These are phyloP conservation scores for Termitomyces sp. DNA, from an alignment of 768 basidiomycete species.

Conservation along the genomic window DNA sequence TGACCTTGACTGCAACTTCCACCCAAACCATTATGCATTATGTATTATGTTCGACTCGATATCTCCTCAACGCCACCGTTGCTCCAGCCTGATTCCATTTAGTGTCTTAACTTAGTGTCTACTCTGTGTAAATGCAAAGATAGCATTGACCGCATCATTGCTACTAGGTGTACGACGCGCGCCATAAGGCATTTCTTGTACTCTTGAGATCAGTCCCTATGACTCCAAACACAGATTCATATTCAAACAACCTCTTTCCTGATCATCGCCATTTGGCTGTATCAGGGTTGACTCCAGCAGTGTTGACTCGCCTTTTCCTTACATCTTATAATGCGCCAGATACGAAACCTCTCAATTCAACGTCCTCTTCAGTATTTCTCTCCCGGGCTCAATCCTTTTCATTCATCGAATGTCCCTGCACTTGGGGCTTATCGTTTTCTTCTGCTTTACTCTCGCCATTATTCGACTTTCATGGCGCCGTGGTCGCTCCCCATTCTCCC, in stretches of 20 bases:
- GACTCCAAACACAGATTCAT: neutral
- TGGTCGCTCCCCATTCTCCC: constrained; percentile 4
- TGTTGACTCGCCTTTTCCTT: neutral
- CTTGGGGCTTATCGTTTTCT: constrained; percentile 4
- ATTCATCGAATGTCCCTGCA: neutral
- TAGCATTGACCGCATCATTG: neutral
- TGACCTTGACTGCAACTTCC: neutral
- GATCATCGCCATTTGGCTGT: constrained; percentile 1
- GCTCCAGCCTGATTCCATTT: no score
- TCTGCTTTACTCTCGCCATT: constrained; percentile 8
- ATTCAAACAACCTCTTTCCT: neutral
- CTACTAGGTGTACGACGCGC: neutral
- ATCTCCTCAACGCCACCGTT: neutral
- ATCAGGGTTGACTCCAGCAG: neutral
- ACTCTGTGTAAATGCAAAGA: neutral
- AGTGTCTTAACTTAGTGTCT: neutral
- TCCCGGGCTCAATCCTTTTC: neutral
- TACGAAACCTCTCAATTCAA: neutral
- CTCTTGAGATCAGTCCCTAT: neutral
- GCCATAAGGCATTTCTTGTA: neutral
- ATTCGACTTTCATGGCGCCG: neutral
- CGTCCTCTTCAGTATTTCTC: neutral
- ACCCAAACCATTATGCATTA: neutral
- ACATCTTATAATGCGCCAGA: neutral
- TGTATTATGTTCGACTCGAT: no score